phyloP scores from a whole-genome alignment of 139 green algal genomes.

The Volvox reticuliferus region DNA sequence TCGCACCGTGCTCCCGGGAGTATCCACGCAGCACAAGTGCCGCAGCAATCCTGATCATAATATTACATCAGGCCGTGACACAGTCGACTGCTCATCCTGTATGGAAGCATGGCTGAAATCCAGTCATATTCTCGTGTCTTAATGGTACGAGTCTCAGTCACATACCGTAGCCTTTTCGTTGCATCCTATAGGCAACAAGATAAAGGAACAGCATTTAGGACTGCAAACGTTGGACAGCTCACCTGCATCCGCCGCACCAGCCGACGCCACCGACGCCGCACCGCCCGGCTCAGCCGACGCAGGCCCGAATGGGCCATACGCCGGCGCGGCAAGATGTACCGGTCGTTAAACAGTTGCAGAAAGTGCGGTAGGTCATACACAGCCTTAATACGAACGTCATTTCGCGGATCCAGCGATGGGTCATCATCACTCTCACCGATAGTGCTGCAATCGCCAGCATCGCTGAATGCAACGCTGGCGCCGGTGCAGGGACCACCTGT shows the following conservation, averaged over 20 bases:
- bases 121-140: no score
- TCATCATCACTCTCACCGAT: neutral
- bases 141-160: no score
- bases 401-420: neutral
- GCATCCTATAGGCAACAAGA: no score
- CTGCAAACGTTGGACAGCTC: neutral
- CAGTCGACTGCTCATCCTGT: no score
- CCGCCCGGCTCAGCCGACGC: neutral
- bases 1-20: neutral
- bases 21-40: neutral
- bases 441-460: neutral
- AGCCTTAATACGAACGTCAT: constrained; percentile 45
- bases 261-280: neutral
- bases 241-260: neutral
- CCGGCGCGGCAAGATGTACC: constrained; percentile 37
- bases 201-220: no score
- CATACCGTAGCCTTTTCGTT: no score
- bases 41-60: neutral
- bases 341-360: constrained; percentile 23
- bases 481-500: no score
- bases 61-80: no score
- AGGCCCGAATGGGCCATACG: neutral
- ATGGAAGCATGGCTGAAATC: no score
- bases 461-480: neutral
- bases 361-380: constrained; percentile 31